Base-by-base conservation (phyloP, 495 filamentous ascomycete species). In the Pseudoneurospora amorphoporcata region DNA sequence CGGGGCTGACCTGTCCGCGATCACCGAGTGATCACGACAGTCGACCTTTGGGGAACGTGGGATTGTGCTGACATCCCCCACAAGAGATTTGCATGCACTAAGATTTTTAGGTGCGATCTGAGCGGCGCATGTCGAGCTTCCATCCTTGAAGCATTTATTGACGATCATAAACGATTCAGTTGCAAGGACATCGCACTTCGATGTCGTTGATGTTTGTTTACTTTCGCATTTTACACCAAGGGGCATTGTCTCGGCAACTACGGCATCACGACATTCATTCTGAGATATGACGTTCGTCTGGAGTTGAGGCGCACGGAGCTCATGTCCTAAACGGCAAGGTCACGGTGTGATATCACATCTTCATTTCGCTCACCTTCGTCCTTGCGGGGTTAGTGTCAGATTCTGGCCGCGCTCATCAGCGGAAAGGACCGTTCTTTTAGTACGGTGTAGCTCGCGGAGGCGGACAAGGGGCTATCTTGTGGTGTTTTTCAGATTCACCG, bases 1-100 rank as follows among this genome's bases (percentile, higher is more conserved):
- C 41, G 29, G 70, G 70, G 41, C 43, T 58, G 70, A 71, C 41
- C 43, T 58, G 47, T 58, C 76, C 74, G 74, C 73, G 72, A 40
- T n/a, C 70, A 69, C 76, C 70, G 68, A 77, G 68, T 40, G 35
- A 58, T 17, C 47, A 58, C 47, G 19, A 58, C 53, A 35, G 14
- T 35, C 29, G 14, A 65, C 12, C 29, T 32, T 35, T 23, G 23
- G 53, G 45, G 53, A 61, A 65, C 29, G 37, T 65, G 53, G 32
- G 53, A 65, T 23, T 65, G 7, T 35, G 53, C 53, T 58, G 47
- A 58, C 47, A 58, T 58, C 19, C 23, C 47, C 53, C 53, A 65
- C 53, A 17, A 37, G 53, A 32, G 53, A 32, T 61, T 32, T 61
- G 53, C 53, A 32, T 12, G 12, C 23, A 61, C 23, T 3, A 61